Percentiles rank a stretch among this genome's conserved stretches.
phyloP scores from a whole-genome alignment of 2,329 filamentous ascomycete species.

The Colletotrichum acutatum region DNA sequence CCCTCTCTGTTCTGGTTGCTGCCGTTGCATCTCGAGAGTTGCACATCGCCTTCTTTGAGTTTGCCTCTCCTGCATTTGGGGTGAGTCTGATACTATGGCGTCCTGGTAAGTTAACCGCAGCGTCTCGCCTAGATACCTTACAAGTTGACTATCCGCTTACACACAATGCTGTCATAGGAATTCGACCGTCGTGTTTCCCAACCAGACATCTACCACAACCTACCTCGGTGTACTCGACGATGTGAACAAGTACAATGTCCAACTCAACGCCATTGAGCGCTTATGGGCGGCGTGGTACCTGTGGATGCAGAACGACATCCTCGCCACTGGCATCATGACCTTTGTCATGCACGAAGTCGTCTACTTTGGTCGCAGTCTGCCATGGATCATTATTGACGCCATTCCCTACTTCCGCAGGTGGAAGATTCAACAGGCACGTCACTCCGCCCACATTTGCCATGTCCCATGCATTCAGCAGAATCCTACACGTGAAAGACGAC shows the following conservation, averaged over 20 bases:
- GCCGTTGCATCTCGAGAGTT: neutral
- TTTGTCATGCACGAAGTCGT: conserved; percentile 94
- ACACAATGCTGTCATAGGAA: conserved; percentile 52
- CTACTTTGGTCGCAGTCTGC: conserved; percentile 92
- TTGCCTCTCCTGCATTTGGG: neutral
- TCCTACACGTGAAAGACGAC: neutral
- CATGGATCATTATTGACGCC: conserved; percentile 91
- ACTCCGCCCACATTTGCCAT: neutral
- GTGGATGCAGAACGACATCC: conserved; percentile 96
- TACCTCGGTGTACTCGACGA: conserved; percentile 71
- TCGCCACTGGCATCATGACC: conserved; percentile 97
- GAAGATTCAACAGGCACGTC: conserved; percentile 88
- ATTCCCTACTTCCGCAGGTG: conserved; percentile 93
- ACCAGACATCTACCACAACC: conserved; percentile 59
- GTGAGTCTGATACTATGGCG: conserved; percentile 12
- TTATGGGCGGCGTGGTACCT: conserved; percentile 97
- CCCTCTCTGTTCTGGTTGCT: neutral
- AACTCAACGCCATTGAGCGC: conserved; percentile 86
- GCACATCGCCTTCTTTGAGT: neutral
- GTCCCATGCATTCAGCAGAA: too few species aligned
- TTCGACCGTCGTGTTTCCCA: conserved; percentile 56
- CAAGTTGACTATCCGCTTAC: conserved; percentile 9
- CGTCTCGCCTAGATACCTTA: neutral
- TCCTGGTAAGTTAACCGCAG: conserved; percentile 12
- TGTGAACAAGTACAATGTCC: conserved; percentile 79